Evolutionary conservation across 2,329 filamentous ascomycete genomes (phyloP).

Genomic region (Tolypocladium inflatum): DNA sequence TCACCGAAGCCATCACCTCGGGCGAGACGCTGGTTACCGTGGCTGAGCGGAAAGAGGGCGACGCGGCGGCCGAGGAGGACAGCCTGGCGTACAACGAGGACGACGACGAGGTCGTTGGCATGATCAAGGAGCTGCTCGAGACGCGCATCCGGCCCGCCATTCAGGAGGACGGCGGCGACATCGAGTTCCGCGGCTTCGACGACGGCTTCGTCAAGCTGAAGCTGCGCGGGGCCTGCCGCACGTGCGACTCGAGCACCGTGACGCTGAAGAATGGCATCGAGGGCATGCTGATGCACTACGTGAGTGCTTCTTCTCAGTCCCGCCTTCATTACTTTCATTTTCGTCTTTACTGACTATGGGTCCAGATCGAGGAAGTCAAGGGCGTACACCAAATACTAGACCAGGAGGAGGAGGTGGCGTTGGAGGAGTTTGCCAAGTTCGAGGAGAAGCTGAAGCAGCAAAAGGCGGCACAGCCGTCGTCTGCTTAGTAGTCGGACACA

Average conservation of each 20-base stretch:
- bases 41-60: conserved; percentile 49
- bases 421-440: conserved; percentile 86
- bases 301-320: conserved; percentile 36
- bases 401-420: conserved; percentile 79
- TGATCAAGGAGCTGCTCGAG: conserved; percentile 97
- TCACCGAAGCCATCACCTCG: conserved; percentile 82
- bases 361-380: conserved; percentile 87
- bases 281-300: conserved; percentile 95
- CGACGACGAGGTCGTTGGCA: conserved; percentile 87
- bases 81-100: conserved; percentile 78
- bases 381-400: conserved; percentile 86
- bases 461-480: conserved; percentile 25
- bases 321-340: not conserved
- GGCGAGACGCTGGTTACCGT: conserved; percentile 74
- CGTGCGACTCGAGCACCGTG: conserved; percentile 93
- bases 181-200: conserved; percentile 87
- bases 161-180: conserved; percentile 95
- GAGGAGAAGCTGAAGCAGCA: conserved; percentile 67
- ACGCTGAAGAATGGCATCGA: conserved; percentile 97
- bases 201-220: conserved; percentile 75
- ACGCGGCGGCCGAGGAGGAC: conserved; percentile 43
- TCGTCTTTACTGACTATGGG: not conserved
- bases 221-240: conserved; percentile 84
- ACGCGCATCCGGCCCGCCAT: conserved; percentile 92
- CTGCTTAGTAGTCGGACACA: not conserved